phyloP scores from a whole-genome alignment of 768 basidiomycete genomes.

The Lactarius quietus region DNA sequence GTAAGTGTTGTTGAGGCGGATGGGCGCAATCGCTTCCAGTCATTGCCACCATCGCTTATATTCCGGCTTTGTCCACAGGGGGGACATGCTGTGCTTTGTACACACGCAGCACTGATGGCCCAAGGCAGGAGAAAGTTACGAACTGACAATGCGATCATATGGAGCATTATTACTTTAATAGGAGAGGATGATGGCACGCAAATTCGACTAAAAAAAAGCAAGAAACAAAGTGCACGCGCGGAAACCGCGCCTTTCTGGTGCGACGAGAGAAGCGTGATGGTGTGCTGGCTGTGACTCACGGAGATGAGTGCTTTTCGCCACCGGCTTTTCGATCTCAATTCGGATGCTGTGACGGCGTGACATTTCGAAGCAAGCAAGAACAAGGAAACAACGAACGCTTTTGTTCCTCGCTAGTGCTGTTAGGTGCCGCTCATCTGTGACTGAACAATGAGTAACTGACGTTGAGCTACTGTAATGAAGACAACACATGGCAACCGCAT shows the following conservation, averaged over 20 bases:
- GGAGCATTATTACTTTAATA: too few relatives aligned
- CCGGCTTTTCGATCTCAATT: background rate
- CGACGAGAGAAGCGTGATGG: background rate
- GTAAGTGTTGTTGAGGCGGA: background rate
- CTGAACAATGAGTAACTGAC: background rate
- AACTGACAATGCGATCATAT: too few relatives aligned
- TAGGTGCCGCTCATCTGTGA: background rate
- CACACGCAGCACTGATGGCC: too few relatives aligned
- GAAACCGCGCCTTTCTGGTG: background rate
- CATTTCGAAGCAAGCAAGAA: background rate
- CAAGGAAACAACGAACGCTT: background rate
- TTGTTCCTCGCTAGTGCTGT: constrained; percentile 7
- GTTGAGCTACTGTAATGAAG: background rate
- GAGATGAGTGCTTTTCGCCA: background rate
- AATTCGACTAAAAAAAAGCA: too few relatives aligned
- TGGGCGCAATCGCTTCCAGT: too few relatives aligned
- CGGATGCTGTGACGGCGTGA: background rate
- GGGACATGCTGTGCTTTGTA: too few relatives aligned
- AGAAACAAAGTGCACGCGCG: too few relatives aligned
- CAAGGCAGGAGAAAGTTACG: too few relatives aligned
- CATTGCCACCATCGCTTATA: too few relatives aligned
- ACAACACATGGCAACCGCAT: constrained; percentile 11
- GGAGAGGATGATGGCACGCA: too few relatives aligned
- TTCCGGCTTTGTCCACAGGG: too few relatives aligned
- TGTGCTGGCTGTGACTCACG: background rate